Percentiles rank a stretch among this genome's conserved stretches.
Evolutionary conservation across 495 filamentous ascomycete genomes (phyloP).

Genomic region (Penicillium manginii): DNA sequence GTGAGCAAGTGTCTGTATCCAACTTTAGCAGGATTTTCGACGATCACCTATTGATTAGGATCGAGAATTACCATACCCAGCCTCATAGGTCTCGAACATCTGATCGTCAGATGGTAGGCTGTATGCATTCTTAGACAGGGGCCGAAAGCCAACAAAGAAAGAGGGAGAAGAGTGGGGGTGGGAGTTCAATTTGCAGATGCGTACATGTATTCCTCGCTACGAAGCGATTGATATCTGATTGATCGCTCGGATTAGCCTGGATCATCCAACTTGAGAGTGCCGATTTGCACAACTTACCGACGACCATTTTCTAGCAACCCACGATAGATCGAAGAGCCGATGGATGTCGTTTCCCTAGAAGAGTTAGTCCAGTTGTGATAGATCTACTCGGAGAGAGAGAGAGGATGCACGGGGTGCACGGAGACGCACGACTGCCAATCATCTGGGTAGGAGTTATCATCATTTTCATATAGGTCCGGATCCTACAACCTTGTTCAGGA

Average conservation of each 20-base stretch:
- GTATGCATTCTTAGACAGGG: not conserved
- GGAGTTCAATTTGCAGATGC: not conserved
- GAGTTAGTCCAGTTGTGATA: not conserved
- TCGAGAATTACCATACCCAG: conserved; percentile 12
- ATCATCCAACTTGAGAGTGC: not conserved
- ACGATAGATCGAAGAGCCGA: conserved; percentile 24
- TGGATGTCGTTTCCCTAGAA: conserved; percentile 21
- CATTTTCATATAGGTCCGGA: conserved; percentile 17
- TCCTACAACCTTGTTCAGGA: not conserved
- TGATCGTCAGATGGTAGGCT: conserved; percentile 24
- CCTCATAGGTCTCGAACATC: conserved; percentile 27
- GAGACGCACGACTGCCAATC: conserved; percentile 27
- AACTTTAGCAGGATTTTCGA: not conserved
- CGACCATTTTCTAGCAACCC: conserved; percentile 26
- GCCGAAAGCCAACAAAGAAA: not conserved
- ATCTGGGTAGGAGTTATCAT: conserved; percentile 12
- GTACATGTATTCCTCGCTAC: conserved; percentile 20
- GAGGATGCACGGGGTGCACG: not conserved
- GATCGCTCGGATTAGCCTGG: not conserved
- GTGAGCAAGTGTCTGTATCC: conserved; percentile 16
- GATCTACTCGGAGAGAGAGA: not conserved
- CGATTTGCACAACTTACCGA: conserved; percentile 11
- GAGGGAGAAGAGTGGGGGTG: not conserved
- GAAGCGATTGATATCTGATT: conserved; percentile 24
- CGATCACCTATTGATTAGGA: not conserved